phyloP scores from a whole-genome alignment of 768 basidiomycete species.

The Ramaria sp. region DNA sequence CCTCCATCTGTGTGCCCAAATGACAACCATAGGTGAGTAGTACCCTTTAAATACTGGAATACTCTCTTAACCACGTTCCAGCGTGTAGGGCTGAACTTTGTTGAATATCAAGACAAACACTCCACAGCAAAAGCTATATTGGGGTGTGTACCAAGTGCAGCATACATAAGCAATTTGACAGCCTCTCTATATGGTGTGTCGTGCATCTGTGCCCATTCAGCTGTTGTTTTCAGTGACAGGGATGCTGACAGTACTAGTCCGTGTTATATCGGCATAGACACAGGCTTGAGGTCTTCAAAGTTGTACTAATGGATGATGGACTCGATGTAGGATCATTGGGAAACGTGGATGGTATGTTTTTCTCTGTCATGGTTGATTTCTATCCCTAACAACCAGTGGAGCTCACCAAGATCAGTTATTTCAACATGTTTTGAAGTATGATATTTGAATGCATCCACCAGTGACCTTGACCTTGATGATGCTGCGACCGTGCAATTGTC shows the following conservation, averaged over 20 bases:
- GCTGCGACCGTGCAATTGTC: slow-evolving; percentile 24
- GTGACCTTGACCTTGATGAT: background rate
- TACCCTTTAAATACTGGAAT: too few relatives aligned
- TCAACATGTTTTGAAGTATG: too few relatives aligned
- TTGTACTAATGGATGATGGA: slow-evolving; percentile 8
- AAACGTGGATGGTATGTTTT: slow-evolving; percentile 7
- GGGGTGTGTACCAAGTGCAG: too few relatives aligned
- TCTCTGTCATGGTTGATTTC: too few relatives aligned
- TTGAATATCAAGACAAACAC: slow-evolving; percentile 8
- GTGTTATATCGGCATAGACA: slow-evolving; percentile 6
- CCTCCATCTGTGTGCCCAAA: background rate
- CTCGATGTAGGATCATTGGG: slow-evolving; percentile 13
- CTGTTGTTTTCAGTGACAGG: too few relatives aligned
- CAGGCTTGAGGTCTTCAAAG: background rate
- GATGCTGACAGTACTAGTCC: background rate
- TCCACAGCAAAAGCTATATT: slow-evolving; percentile 4
- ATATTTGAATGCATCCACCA: background rate
- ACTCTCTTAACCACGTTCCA: slow-evolving; percentile 5
- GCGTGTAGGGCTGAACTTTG: slow-evolving; percentile 5
- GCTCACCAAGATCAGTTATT: too few relatives aligned
- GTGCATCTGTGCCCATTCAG: too few relatives aligned
- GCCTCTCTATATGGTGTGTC: too few relatives aligned
- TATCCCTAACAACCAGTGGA: too few relatives aligned
- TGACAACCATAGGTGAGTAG: too few relatives aligned
- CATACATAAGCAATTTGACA: too few relatives aligned